Evolutionary conservation across 2,329 filamentous ascomycete species (phyloP).

Genomic region (Neopestalotiopsis sp.): DNA sequence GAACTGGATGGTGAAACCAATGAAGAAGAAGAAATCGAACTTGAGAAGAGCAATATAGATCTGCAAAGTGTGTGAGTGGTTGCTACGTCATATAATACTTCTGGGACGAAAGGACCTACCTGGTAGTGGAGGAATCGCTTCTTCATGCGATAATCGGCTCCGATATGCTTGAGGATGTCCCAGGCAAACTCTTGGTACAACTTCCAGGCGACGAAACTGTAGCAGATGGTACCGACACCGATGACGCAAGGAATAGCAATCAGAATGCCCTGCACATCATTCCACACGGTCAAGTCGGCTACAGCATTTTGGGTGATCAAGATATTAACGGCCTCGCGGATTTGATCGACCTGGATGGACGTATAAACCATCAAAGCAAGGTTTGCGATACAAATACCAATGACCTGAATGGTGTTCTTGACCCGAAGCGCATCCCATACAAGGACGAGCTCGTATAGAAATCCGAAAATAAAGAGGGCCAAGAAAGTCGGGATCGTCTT

Average conservation of each 20-base stretch:
- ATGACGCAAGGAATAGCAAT: conserved; percentile 87
- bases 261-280: conserved; percentile 73
- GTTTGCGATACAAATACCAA: conserved; percentile 93
- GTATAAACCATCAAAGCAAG: conserved; percentile 91
- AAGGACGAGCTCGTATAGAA: conserved; percentile 87
- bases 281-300: conserved; percentile 63
- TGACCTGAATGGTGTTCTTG: conserved; percentile 98
- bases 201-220: conserved; percentile 87
- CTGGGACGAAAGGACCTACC: conserved; percentile 55
- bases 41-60: conserved; percentile 98
- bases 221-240: conserved; percentile 72
- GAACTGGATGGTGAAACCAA: conserved; percentile 98
- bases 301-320: conserved; percentile 56
- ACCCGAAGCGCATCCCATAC: conserved; percentile 92
- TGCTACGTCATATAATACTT: not conserved
- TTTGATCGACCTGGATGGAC: conserved; percentile 90
- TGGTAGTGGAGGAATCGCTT: conserved; percentile 95
- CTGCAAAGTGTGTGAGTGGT: conserved; percentile 50
- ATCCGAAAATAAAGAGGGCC: conserved; percentile 96
- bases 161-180: conserved; percentile 99
- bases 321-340: conserved; percentile 71
- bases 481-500: conserved; percentile 92
- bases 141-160: conserved; percentile 96
- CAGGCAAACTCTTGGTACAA: conserved; percentile 98
- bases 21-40: conserved; percentile 99